Percentiles rank a stretch among this genome's conserved stretches.
Evolutionary conservation across 768 basidiomycete genomes (phyloP).

Genomic region (Pulveroboletus sp.): DNA sequence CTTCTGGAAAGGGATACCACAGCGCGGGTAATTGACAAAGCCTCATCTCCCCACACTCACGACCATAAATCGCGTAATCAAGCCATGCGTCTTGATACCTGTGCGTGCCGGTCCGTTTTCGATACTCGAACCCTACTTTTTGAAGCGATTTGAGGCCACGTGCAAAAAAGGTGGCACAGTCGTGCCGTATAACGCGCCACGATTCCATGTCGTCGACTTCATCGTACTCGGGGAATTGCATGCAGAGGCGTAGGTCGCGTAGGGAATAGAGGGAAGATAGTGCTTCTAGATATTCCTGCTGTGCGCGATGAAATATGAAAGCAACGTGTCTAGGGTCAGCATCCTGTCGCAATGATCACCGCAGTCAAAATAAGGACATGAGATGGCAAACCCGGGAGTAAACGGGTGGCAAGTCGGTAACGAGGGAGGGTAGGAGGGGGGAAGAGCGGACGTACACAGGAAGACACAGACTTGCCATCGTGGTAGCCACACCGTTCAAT

Average conservation of each 20-base stretch:
- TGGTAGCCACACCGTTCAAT: conserved; percentile 37
- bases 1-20: conserved; percentile 36
- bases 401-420: conserved; percentile 10
- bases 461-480: conserved; percentile 36
- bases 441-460: conserved; percentile 30
- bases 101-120: conserved; percentile 35
- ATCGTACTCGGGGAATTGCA: conserved; percentile 37
- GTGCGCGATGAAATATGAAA: conserved; percentile 24
- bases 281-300: conserved; percentile 36
- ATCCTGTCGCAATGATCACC: conserved; percentile 22
- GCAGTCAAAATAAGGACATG: conserved; percentile 19
- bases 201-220: conserved; percentile 30
- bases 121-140: conserved; percentile 35
- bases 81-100: conserved; percentile 37
- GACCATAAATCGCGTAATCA: conserved; percentile 28
- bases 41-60: conserved; percentile 17
- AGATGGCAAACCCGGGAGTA: conserved; percentile 12
- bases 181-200: conserved; percentile 28
- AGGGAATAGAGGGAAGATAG: conserved; percentile 26
- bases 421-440: conserved; percentile 9
- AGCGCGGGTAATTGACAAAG: conserved; percentile 24
- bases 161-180: conserved; percentile 30
- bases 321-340: conserved; percentile 30
- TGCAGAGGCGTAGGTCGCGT: conserved; percentile 32
- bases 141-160: conserved; percentile 29